Conservation (phyloP, 768 basidiomycete species). For the Hygrocybe coccinea region DNA sequence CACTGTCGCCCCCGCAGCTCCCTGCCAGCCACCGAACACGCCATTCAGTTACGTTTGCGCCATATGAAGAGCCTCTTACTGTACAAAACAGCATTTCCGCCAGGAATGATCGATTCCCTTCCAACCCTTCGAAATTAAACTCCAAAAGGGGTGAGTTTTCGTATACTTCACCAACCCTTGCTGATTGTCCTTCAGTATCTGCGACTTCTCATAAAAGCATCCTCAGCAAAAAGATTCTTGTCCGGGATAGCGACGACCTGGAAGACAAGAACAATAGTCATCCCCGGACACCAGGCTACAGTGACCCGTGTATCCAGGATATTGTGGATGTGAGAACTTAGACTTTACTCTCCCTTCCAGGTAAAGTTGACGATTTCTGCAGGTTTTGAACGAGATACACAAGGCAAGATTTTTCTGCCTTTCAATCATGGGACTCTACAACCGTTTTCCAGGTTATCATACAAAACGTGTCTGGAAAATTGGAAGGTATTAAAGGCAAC, state of each 20-base stretch:
- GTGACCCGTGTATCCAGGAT: slow-evolving; percentile 13
- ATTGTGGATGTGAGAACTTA: slow-evolving; percentile 41
- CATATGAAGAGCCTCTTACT: slow-evolving; percentile 6
- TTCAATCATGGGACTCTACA: not conserved
- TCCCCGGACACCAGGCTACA: not conserved
- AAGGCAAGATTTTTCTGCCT: slow-evolving; percentile 27
- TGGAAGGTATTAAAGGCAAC: slow-evolving; percentile 44
- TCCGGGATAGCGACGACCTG: not conserved
- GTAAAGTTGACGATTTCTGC: not conserved
- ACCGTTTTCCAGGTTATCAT: slow-evolving; percentile 39
- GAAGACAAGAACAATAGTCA: slow-evolving; percentile 7
- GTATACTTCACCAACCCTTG: not conserved
- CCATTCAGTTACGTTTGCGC: slow-evolving; percentile 11
- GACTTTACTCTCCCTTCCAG: not conserved
- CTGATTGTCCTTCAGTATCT: not conserved
- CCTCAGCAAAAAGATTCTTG: not conserved
- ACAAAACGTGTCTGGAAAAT: slow-evolving; percentile 42
- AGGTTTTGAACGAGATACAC: slow-evolving; percentile 51
- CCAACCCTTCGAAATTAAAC: not conserved
- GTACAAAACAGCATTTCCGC: not conserved
- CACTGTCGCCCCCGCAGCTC: not conserved
- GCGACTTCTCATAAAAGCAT: no score
- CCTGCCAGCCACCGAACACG: not conserved
- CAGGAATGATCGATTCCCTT: not conserved
- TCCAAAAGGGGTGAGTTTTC: not conserved